Conservation (phyloP, 345 rosid genomes). For the Populus nigra region DNA sequence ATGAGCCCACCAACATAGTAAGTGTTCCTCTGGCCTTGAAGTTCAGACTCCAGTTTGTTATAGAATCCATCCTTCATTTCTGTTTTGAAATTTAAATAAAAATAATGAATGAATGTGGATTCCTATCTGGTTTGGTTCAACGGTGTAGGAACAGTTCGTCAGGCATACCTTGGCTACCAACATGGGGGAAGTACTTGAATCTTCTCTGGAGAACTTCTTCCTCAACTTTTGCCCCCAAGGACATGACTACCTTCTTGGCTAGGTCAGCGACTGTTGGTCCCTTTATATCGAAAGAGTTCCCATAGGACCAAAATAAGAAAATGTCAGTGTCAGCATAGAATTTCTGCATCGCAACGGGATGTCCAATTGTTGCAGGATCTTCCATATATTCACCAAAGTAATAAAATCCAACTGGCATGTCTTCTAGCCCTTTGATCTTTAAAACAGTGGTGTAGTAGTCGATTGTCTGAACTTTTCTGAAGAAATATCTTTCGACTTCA, state of each 20-base stretch:
- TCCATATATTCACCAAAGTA: slow-evolving; percentile 66
- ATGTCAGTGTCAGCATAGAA: slow-evolving; percentile 56
- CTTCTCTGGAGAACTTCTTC: slow-evolving; percentile 49
- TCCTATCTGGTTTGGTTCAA: background rate
- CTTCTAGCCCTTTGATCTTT: slow-evolving; percentile 56
- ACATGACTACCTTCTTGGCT: slow-evolving; percentile 35
- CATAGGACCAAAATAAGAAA: slow-evolving; percentile 72
- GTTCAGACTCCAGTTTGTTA: slow-evolving; percentile 49
- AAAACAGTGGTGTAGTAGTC: slow-evolving; percentile 65
- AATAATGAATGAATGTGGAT: background rate
- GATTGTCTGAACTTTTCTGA: slow-evolving; percentile 55
- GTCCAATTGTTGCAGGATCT: slow-evolving; percentile 59
- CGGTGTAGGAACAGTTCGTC: background rate
- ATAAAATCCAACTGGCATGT: slow-evolving; percentile 56
- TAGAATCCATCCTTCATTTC: slow-evolving; percentile 69
- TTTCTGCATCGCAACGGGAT: slow-evolving; percentile 72
- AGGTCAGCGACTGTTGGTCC: slow-evolving; percentile 44
- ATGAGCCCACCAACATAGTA: slow-evolving; percentile 61
- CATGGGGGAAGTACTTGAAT: slow-evolving; percentile 68
- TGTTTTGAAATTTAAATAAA: slow-evolving; percentile 20
- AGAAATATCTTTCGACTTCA: slow-evolving; percentile 52
- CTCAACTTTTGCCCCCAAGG: slow-evolving; percentile 52
- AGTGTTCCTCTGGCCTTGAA: slow-evolving; percentile 57
- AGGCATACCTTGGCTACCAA: slow-evolving; percentile 51
- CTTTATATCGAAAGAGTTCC: slow-evolving; percentile 41